phyloP scores from a whole-genome alignment of 495 filamentous ascomycete genomes.

The Penicillium simplicissimum region DNA sequence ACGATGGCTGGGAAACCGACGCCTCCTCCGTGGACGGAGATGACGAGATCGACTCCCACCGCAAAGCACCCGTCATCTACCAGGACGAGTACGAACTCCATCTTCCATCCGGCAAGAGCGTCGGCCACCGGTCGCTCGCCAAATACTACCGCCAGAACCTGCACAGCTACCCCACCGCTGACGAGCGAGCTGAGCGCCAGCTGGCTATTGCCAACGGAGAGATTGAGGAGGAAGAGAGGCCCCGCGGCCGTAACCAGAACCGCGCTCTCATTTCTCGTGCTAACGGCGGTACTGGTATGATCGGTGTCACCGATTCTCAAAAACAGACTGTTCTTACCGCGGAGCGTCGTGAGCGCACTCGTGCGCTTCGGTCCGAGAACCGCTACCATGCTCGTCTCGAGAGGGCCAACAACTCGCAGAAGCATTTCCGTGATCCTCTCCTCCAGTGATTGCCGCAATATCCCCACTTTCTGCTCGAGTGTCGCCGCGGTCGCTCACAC shows the following conservation, averaged over 20 bases:
- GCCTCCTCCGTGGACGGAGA: conserved; percentile 71
- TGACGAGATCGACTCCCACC: conserved; percentile 44
- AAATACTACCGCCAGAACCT: conserved; percentile 92
- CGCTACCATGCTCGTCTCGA: conserved; percentile 64
- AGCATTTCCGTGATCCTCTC: conserved; percentile 67
- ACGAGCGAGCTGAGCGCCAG: conserved; percentile 55
- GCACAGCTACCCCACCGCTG: conserved; percentile 70
- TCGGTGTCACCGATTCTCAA: conserved; percentile 69
- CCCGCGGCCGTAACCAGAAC: conserved; percentile 47
- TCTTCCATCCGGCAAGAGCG: conserved; percentile 86
- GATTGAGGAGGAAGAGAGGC: conserved; percentile 45
- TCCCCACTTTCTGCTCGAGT: neutral
- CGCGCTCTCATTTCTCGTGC: conserved; percentile 64
- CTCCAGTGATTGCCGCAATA: conserved; percentile 38
- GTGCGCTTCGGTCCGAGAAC: conserved; percentile 58
- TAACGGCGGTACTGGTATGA: conserved; percentile 73
- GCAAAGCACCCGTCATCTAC: conserved; percentile 66
- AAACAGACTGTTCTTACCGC: conserved; percentile 61
- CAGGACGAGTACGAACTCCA: conserved; percentile 91
- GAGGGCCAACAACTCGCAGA: conserved; percentile 66
- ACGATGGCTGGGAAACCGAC: conserved; percentile 90
- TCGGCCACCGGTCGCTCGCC: conserved; percentile 83
- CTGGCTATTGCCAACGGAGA: conserved; percentile 50
- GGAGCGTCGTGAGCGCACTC: conserved; percentile 67
- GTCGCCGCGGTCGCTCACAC: neutral